Base-by-base conservation (phyloP, 768 basidiomycete species). In the Phlegmacium glaucopus region DNA sequence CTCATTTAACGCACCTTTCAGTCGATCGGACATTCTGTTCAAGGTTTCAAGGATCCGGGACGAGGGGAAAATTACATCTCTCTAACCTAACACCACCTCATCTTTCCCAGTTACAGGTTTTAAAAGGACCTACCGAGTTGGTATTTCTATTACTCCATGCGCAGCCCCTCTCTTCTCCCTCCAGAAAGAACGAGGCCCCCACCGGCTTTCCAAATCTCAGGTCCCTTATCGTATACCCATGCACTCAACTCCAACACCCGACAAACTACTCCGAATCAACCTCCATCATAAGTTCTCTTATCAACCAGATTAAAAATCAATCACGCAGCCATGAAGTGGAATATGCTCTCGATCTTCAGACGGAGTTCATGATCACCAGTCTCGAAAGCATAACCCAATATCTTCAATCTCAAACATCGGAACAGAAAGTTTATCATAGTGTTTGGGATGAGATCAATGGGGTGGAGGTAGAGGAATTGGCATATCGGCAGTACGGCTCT, bases 281-380 rank as follows among this genome's bases (percentile, higher is more conserved):
- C 30, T 37, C 52, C 13, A 39, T 16, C 15, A 41, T 59, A 37
- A 54, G 50, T 25, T 34, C 53, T 5, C 48, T 59, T 11, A 43
- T 50, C 6, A 25, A 49, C 2, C 40, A 44, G 28, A 35, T 52
- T 22, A 40, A 25, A 8, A 7, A 32, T n/a, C 47, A 44, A 16
- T 11, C 42, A 9, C 49, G 39, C 34, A 9, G 25, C 4, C 44
- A 35, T 1, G 13, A 8, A 11, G 34, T 52, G 13, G 12, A 28
- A 4, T 52, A 48, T 29, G 25, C 50, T 9, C 51, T 59, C 6
- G 55, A 59, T 18, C 52, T 45, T 1, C 55, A 59, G 17, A 53
- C 51, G 45, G 58, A 59, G 16, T 56, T 52, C 36, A n/a, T n/a
- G n/a, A n/a, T n/a, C n/a, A 59, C 49, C 12, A 55, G 56, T 22